phyloP scores from a whole-genome alignment of 768 basidiomycete genomes.

The Psilocybe subaeruginosa region DNA sequence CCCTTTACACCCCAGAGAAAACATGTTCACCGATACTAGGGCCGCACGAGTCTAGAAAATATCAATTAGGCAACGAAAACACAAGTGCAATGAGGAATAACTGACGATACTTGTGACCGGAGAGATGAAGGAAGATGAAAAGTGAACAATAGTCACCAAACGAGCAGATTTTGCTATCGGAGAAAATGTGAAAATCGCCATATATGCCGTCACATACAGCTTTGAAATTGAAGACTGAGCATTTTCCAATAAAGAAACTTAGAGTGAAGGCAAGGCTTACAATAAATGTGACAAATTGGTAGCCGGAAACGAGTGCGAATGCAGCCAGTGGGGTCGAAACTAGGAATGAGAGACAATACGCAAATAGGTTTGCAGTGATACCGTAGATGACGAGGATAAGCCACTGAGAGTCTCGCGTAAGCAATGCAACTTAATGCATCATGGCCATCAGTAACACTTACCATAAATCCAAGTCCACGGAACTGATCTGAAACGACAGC shows the following conservation, averaged over 20 bases:
- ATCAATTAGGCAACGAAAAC: background rate
- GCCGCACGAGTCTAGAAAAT: conserved; percentile 60
- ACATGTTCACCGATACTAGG: conserved; percentile 76
- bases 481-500: conserved; percentile 62
- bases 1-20: conserved; percentile 72
- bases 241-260: background rate
- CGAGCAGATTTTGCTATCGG: conserved; percentile 54
- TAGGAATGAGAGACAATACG: conserved; percentile 68
- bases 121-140: conserved; percentile 67
- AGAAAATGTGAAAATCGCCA: conserved; percentile 76
- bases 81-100: conserved; percentile 14
- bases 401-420: conserved; percentile 50
- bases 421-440: background rate
- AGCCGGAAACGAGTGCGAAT: conserved; percentile 73
- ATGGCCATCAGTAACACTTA: background rate
- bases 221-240: conserved; percentile 22
- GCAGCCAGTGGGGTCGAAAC: conserved; percentile 70
- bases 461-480: conserved; percentile 53
- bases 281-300: conserved; percentile 72
- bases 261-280: conserved; percentile 40
- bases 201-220: conserved; percentile 71
- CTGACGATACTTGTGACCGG: conserved; percentile 73
- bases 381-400: conserved; percentile 72
- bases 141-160: conserved; percentile 70
- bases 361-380: conserved; percentile 65